Evolutionary conservation across 73 alveolate genomes (phyloP), one percentile per base, ranked within the genome.

Genomic region (Paramecium sonneborni): DNA sequence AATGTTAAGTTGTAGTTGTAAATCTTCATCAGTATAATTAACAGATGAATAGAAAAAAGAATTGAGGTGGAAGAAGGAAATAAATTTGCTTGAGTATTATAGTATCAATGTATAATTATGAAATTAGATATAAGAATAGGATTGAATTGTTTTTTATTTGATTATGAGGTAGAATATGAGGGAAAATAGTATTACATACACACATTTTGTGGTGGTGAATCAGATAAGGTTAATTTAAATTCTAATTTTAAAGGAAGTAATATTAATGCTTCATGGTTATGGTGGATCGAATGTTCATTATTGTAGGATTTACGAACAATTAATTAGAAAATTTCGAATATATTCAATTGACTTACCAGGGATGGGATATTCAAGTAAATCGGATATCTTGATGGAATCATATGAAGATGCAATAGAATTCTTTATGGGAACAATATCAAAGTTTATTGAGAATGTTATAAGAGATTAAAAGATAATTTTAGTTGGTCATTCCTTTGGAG

Each of bases 231-330:
- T 34, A 12, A 12, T 30, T 37, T 74, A 5, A 9, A 74, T 34
- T 10, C 28, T 39, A 74, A 24, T 79, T 43, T 52, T 18, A 52
- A 6, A 79, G 90, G 76, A 39, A 30, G 24, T 79, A 5, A 15
- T 46, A 10, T 23, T 79, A 14, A 20, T 79, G 32, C 26, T 79
- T 3, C 90, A 38, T 43, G 90, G 90, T 1, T 79, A 79, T 34
- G 69, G 90, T 10, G 90, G 90, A 79, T 79, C 90, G 55, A 38
- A 79, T 44, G 74, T 79, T 79, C 90, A 79, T 7, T 79, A 41
- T 44, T 79, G 76, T 79, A 79, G 90, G 74, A 79, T 79, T 39
- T 79, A 79, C 55, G 55, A 79, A 46, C 62, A 79, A 41, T 39
- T 79, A 44, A 41, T 79, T 5, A 41, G 32, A 23, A 44, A 43